phyloP scores from a whole-genome alignment of 2,329 filamentous ascomycete species.

The Aspergillus sp. region DNA sequence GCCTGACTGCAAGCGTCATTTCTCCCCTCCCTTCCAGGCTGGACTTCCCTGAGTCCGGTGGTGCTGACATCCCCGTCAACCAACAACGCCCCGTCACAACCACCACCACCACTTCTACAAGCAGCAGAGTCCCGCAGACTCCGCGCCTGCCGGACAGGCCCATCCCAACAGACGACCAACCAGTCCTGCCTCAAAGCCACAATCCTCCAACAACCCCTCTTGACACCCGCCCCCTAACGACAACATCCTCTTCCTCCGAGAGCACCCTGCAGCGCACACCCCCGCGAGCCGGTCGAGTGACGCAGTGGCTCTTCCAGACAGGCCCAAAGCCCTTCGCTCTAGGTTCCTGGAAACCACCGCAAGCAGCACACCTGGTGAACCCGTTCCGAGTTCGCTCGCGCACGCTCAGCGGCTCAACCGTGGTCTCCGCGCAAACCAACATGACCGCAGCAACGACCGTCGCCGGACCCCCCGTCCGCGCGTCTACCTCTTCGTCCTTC shows the following conservation, averaged over 20 bases:
- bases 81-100: not conserved
- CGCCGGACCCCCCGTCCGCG: conserved; percentile 10
- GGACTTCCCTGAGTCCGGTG: not conserved
- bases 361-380: conserved; percentile 7
- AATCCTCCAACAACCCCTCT: conserved; percentile 9
- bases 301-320: conserved; percentile 30
- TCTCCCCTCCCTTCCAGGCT: conserved; percentile 11
- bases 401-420: conserved; percentile 35
- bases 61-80: not conserved
- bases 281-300: conserved; percentile 24
- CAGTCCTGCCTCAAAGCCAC: not conserved
- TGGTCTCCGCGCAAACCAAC: conserved; percentile 27
- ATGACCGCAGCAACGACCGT: conserved; percentile 9
- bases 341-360: conserved; percentile 15
- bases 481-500: conserved; percentile 6
- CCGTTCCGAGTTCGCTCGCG: conserved; percentile 28
- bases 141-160: conserved; percentile 24
- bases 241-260: conserved; percentile 3
- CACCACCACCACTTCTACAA: not conserved
- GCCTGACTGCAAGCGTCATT: conserved; percentile 11
- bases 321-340: conserved; percentile 6
- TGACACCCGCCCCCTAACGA: conserved; percentile 7
- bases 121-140: conserved; percentile 15
- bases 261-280: conserved; percentile 14
- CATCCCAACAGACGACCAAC: conserved; percentile 15